A percentile compares a stretch with the other conserved stretches of the same genome.
These are phyloP conservation scores for Raffaelea deltoideospora DNA, from an alignment of 2,329 filamentous ascomycete genomes.

Conservation along the genomic window DNA sequence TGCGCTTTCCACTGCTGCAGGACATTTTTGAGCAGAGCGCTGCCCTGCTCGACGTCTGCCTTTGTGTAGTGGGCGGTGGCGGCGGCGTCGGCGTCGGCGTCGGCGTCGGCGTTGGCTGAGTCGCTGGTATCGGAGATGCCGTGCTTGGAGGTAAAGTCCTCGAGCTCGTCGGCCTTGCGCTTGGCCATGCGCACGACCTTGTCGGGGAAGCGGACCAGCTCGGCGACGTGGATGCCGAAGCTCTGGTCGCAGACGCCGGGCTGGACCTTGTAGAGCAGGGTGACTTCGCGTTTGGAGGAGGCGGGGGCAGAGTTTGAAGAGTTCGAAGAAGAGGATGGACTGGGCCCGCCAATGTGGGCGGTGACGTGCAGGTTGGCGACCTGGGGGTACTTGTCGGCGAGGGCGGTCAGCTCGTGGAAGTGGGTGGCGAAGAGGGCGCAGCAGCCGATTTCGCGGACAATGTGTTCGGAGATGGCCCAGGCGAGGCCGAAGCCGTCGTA, in stretches of 20 bases:
- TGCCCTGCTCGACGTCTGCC: constrained; percentile 81
- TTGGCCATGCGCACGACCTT: constrained; percentile 99
- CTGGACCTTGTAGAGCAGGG: constrained; percentile 90
- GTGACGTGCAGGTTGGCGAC: constrained; percentile 93
- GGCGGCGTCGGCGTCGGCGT: background rate
- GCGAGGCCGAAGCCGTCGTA: constrained; percentile 98
- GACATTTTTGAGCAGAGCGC: constrained; percentile 67
- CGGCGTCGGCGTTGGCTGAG: constrained; percentile 23
- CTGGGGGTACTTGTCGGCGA: constrained; percentile 73
- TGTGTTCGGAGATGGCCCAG: constrained; percentile 97
- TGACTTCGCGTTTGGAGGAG: constrained; percentile 63
- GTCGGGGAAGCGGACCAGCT: constrained; percentile 87
- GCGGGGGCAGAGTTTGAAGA: constrained; percentile 17
- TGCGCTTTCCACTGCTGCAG: constrained; percentile 76
- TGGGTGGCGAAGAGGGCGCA: constrained; percentile 95
- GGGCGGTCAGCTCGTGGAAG: constrained; percentile 91
- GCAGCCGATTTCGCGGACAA: constrained; percentile 85
- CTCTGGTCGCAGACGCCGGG: constrained; percentile 92
- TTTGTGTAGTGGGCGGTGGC: constrained; percentile 41
- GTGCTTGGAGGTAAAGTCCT: constrained; percentile 80
- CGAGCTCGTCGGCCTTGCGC: constrained; percentile 91
- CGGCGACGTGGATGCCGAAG: constrained; percentile 96
- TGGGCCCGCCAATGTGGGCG: constrained; percentile 70
- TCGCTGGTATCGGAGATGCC: constrained; percentile 32
- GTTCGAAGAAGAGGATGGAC: no score